phyloP scores from a whole-genome alignment of 2,329 filamentous ascomycete genomes.

The Bretziella fagacearum region DNA sequence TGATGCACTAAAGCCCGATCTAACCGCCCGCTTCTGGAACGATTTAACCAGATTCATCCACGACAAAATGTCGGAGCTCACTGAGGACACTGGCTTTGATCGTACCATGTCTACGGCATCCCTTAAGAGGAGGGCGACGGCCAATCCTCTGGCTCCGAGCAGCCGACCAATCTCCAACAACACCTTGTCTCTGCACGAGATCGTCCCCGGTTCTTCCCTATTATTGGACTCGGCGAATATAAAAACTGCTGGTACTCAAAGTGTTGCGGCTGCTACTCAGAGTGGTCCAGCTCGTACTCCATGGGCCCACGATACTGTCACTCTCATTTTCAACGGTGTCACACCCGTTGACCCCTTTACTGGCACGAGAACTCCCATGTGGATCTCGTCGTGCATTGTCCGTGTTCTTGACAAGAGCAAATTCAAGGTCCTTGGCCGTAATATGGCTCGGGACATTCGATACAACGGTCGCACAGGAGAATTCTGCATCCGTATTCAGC shows the following conservation, averaged over 20 bases:
- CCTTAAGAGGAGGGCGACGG: constrained; percentile 29
- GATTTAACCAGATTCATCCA: constrained; percentile 31
- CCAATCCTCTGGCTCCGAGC: constrained; percentile 24
- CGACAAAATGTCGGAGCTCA: constrained; percentile 20
- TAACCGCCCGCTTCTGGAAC: constrained; percentile 35
- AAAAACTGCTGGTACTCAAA: too few species aligned
- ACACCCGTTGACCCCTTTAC: constrained; percentile 17
- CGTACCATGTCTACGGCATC: constrained; percentile 24
- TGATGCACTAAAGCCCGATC: constrained; percentile 26
- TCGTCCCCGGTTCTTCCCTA: constrained; percentile 21
- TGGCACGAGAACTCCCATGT: constrained; percentile 19
- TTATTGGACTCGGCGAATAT: too few species aligned
- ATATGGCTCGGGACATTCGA: constrained; percentile 42
- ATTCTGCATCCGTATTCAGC: constrained; percentile 44
- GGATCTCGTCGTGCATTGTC: constrained; percentile 37
- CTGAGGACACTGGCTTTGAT: constrained; percentile 25
- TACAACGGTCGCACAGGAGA: constrained; percentile 43
- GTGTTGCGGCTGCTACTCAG: background rate
- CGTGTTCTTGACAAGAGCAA: constrained; percentile 35
- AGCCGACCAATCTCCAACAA: constrained; percentile 20
- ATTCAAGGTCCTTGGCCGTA: constrained; percentile 37
- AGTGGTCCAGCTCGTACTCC: constrained; percentile 17
- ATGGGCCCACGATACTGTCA: constrained; percentile 44
- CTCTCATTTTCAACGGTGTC: constrained; percentile 38
- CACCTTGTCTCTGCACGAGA: constrained; percentile 31